Evolutionary conservation across 345 rosid genomes (phyloP), one percentile per base, ranked within the genome.

Genomic region (Ailanthus altissimus): DNA sequence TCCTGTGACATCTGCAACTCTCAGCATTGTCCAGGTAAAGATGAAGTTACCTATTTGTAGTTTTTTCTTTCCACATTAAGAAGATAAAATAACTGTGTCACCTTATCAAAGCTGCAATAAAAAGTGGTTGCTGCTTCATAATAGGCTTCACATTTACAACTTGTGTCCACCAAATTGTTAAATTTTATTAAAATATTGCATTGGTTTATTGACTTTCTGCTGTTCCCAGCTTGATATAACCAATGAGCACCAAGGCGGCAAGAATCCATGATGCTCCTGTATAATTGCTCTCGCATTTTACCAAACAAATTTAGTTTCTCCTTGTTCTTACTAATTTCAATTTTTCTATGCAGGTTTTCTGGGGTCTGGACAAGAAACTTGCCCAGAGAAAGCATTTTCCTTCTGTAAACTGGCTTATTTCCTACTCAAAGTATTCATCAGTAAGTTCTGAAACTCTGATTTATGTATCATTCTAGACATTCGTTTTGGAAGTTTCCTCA

Each of bases 301-400:
- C 49, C 6, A 11, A 72, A 72, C 45, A 57, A n/a, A 54, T 54
- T 38, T 11, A 2, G 11, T 64, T 49, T 21, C 14, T 73, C 16
- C 14, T 54, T 72, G 14, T 36, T 9, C 64, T 75, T 43, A 25
- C 36, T 28, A 51, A 74, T 51, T 75, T 69, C 46, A 20, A 51
- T 72, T 73, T 25, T 15, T 69, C 77, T 75, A 78, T 82, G 76
- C 89, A 97, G 99, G 99, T 97, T 78, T 97, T 97, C 88, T 97
- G 99, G 99, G 99, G 99, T 84, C 88, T 97, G 83, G 99, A 97
- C 86, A 97, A 97, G 91, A 97, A 97, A 86, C 97, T 97, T 84
- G 98, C 99, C n/a, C 99, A 94, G 87, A 90, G 99, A 84, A 97
- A 97, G 79, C 99, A 97, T 90, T 97, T 97, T 70, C 99, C 99